Conservation (phyloP, 2,329 filamentous ascomycete genomes). For the Phaeosphaeriaceae sp. region DNA sequence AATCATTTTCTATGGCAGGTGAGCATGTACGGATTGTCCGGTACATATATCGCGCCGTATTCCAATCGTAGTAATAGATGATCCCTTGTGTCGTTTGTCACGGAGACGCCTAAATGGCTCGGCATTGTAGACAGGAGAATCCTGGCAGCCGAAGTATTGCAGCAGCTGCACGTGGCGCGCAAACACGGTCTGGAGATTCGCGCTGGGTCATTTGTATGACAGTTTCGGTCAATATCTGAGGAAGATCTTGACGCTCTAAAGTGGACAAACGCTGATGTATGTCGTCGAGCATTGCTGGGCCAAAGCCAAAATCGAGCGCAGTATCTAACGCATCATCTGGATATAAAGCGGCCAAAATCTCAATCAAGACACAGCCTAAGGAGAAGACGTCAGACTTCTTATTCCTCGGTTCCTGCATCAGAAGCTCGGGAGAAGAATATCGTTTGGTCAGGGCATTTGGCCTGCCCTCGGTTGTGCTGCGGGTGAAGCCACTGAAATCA, state of each 20-base stretch:
- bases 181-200: background rate
- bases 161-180: no score
- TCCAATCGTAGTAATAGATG: no score
- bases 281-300: background rate
- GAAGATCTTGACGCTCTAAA: background rate
- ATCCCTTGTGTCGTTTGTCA: conserved; percentile 14
- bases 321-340: background rate
- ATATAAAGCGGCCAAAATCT: background rate
- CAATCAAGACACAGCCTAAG: conserved; percentile 16
- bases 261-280: background rate
- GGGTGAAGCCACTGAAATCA: conserved; percentile 9
- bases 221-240: background rate
- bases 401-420: conserved; percentile 15
- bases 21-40: no score
- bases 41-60: no score
- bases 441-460: conserved; percentile 9
- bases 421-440: conserved; percentile 28
- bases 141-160: background rate
- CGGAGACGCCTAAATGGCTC: no score
- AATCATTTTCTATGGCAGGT: no score
- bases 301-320: background rate
- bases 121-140: background rate
- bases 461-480: conserved; percentile 21
- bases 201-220: background rate
- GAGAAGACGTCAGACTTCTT: conserved; percentile 16